Base-by-base conservation (phyloP, 2,329 filamentous ascomycete species). In the Stemphylium lycopersici region DNA sequence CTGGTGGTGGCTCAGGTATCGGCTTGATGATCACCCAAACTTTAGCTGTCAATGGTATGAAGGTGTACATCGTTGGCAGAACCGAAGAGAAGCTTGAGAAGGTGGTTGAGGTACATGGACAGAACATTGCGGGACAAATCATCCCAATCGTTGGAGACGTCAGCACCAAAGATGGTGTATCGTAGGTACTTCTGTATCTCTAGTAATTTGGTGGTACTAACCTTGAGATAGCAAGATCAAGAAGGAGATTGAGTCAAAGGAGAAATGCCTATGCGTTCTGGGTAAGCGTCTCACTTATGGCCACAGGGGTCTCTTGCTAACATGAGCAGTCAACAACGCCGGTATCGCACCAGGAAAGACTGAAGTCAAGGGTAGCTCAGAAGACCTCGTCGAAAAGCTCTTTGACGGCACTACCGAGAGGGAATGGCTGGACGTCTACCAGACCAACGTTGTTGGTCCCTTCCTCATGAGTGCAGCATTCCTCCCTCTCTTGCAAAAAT, bases 31-130 rank as follows among this genome's bases (percentile, higher is more conserved):
- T 74, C 36, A 75, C 74, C 15, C 78, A 80, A 61, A 75, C 77
- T 1, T 76, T 80, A 36, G 75, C 79, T 10, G 77, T 80, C 40
- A 81, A 80, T 51, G 75, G 75, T 8, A 73, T 72, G 2, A 80
- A 80, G 63, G 78, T 80, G 20, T 81, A 81, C 65, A 80, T 81
- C 58, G 73, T 77, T 16, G 79, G 79, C 36, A 74, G 79, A 18
- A 80, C 77, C 8, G 66, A 77, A 49, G 79, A 81, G 56, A 81
- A 81, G 70, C 75, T 81, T 6, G 76, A 80, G 13, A 73, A 67
- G n/a, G 79, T 80, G 6, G 78, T 69, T 10, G 71, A 79, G 57
- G 72, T 68, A 12, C 76, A 79, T 59, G 72, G 74, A 45, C 75
- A 80, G 58, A 73, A 73, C 43, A 78, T 80, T 47, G 51, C 74